Conservation (phyloP, 176 grass and related monocot species). For the Aegilops umbellulata region DNA sequence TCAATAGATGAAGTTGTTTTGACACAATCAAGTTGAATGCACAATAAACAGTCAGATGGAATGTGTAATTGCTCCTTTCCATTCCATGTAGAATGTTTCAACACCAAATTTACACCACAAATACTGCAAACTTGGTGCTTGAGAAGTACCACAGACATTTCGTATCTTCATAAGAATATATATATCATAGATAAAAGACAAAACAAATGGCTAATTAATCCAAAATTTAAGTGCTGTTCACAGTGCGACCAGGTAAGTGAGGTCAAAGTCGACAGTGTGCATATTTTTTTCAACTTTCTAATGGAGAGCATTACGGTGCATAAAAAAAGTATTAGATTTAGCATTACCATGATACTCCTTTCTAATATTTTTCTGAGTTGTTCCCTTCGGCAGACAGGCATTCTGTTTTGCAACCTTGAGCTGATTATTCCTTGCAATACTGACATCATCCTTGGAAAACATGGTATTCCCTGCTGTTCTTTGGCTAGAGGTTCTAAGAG, state of each 20-base stretch:
- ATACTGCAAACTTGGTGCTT: not conserved
- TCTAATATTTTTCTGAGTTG: conserved; percentile 27
- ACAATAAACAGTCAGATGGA: conserved; percentile 15
- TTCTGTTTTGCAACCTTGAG: conserved; percentile 17
- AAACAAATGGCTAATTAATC: not conserved
- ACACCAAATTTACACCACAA: not conserved
- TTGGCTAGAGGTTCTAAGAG: conserved; percentile 9
- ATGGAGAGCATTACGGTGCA: conserved; percentile 6
- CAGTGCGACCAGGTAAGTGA: not conserved
- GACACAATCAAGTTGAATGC: conserved; percentile 13
- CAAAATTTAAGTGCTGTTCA: not conserved
- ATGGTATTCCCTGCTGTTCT: conserved; percentile 20
- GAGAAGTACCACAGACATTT: conserved; percentile 8
- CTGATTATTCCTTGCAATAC: conserved; percentile 20
- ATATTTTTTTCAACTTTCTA: conserved; percentile 5
- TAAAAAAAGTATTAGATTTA: conserved; percentile 13
- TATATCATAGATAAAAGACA: not conserved
- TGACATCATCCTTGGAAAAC: conserved; percentile 25
- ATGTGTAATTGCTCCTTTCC: conserved; percentile 18
- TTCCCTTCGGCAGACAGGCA: conserved; percentile 6
- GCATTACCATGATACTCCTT: conserved; percentile 45
- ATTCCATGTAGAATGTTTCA: conserved; percentile 7
- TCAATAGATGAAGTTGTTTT: conserved; percentile 12
- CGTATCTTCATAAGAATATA: not conserved
- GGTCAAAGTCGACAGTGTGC: not conserved